These are phyloP conservation scores for Lactifluus hygrophoroides DNA, from an alignment of 768 basidiomycete species.

Conservation along the genomic window DNA sequence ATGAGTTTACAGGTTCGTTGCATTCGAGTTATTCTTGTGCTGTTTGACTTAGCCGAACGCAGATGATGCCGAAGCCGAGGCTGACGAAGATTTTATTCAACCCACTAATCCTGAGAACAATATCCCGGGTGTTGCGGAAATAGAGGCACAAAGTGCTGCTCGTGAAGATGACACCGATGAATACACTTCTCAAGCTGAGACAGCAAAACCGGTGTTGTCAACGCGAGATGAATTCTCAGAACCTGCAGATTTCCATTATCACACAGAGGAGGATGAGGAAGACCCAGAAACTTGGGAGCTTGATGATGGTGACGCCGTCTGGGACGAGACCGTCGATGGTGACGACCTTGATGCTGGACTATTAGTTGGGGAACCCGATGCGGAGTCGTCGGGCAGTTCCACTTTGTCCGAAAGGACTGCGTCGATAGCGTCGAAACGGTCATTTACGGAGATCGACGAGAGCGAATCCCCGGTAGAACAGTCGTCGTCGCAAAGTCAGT, in stretches of 20 bases:
- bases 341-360: constrained; percentile 4
- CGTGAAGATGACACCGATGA: neutral
- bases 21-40: neutral
- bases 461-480: neutral
- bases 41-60: neutral
- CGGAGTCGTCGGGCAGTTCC: constrained; percentile 12
- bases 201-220: neutral
- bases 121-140: neutral
- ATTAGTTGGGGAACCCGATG: constrained; percentile 6
- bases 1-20: constrained; percentile 8
- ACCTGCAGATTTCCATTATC: neutral
- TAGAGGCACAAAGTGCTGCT: neutral
- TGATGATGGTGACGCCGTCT: constrained; percentile 9
- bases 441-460: constrained; percentile 6
- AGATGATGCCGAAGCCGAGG: constrained; percentile 11
- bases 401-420: constrained; percentile 7
- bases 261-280: constrained; percentile 3
- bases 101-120: neutral
- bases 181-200: neutral
- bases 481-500: constrained; percentile 11
- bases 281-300: constrained; percentile 16
- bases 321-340: constrained; percentile 7
- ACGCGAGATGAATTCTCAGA: neutral
- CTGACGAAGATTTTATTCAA: constrained; percentile 1
- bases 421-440: constrained; percentile 11